These are phyloP conservation scores for Amanita fuliginea DNA, from an alignment of 768 basidiomycete genomes.

Conservation along the genomic window DNA sequence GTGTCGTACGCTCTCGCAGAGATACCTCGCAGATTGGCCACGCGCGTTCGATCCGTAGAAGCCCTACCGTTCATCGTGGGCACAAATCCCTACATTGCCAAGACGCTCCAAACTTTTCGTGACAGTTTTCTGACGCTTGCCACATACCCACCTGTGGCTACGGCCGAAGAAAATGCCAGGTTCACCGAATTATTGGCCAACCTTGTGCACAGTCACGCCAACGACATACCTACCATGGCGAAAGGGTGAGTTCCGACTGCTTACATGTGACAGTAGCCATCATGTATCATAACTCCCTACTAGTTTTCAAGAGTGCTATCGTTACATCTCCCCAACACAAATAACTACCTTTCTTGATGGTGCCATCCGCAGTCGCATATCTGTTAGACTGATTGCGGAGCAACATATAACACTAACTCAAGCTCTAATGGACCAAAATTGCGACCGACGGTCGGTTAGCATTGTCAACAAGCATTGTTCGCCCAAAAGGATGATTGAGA, in stretches of 20 bases:
- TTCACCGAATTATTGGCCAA: constrained; percentile 62
- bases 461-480: constrained; percentile 68
- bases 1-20: constrained; percentile 65
- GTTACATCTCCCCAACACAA: constrained; percentile 75
- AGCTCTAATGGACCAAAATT: constrained; percentile 35
- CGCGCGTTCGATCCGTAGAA: constrained; percentile 65
- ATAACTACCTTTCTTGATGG: constrained; percentile 75
- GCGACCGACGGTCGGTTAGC: constrained; percentile 41
- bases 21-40: constrained; percentile 67
- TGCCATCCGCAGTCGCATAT: constrained; percentile 79
- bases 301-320: constrained; percentile 79
- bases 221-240: constrained; percentile 86
- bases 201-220: constrained; percentile 67
- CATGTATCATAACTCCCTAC: neutral
- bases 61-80: constrained; percentile 80
- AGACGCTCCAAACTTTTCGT: constrained; percentile 55
- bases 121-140: constrained; percentile 63
- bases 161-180: constrained; percentile 53
- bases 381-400: constrained; percentile 80
- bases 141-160: constrained; percentile 52
- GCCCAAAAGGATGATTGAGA: constrained; percentile 59
- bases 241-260: constrained; percentile 48
- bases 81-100: constrained; percentile 78
- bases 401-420: constrained; percentile 82
- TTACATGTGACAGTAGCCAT: neutral